A percentile compares a stretch with the other conserved stretches of the same genome.
phyloP scores from a whole-genome alignment of 2,329 filamentous ascomycete genomes.

The Trichoderma citrinoviride region DNA sequence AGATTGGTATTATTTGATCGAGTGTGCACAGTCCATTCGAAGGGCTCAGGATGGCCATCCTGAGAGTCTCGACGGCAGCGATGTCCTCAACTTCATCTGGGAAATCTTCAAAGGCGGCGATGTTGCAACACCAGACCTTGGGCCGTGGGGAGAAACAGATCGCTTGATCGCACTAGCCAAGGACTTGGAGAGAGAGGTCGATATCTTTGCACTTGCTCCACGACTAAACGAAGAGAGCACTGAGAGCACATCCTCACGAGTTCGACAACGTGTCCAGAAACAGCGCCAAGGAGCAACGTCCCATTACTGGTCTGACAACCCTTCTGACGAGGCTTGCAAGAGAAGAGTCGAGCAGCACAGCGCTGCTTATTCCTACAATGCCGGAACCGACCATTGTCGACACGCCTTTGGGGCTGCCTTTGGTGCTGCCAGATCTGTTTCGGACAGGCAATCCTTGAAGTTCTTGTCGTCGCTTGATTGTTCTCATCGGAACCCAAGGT shows the following conservation, averaged over 20 bases:
- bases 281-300: conserved; percentile 25
- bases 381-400: background rate
- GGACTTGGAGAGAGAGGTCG: conserved; percentile 29
- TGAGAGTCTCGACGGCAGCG: conserved; percentile 33
- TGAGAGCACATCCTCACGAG: background rate
- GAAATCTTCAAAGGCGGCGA: conserved; percentile 25
- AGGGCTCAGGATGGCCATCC: conserved; percentile 20
- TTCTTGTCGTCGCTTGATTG: background rate
- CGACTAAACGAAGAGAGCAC: background rate
- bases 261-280: conserved; percentile 1
- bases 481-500: background rate
- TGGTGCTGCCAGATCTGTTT: background rate
- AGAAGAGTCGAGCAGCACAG: background rate
- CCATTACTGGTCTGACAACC: conserved; percentile 31
- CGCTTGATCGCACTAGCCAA: conserved; percentile 35
- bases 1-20: conserved; percentile 36
- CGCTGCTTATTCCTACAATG: background rate
- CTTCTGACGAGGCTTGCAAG: background rate
- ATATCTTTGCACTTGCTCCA: conserved; percentile 15
- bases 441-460: background rate
- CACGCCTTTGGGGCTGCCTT: too few species aligned
- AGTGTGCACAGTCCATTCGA: conserved; percentile 35
- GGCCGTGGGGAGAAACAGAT: conserved; percentile 38
- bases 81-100: conserved; percentile 36
- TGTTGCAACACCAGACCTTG: conserved; percentile 9